Evolutionary conservation across 192 early-diverging fungal genomes (phyloP), one percentile per base, ranked within the genome.

Genomic region (Tieghemiomyces parasiticus): DNA sequence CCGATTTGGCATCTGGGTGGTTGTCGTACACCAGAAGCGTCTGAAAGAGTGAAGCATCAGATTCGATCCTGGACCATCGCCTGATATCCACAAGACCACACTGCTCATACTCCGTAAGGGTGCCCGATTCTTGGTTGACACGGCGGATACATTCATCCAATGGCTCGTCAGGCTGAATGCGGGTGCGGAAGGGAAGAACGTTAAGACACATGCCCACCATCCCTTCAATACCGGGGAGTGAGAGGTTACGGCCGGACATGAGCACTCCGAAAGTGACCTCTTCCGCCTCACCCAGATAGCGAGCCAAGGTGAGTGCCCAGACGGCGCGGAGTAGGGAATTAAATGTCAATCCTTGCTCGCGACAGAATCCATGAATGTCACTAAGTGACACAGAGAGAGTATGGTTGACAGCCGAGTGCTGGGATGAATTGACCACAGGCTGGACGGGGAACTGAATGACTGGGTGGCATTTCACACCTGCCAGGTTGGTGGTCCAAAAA

Each of bases 11-110:
- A 22, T 9, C 13, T 4, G 20, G 47, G 47, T n/a, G n/a, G 13
- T 56, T 56, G 33, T 56, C 54, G 54, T 35, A 56, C 54, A 56
- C 28, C 4, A 56, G 28, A 26, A 56, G 34, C 1, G 54, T 33
- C 1, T 35, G 28, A 29, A 56, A 56, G 20, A 56, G 29, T 56
- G 12, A 8, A 2, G 34, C 24, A 8, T 56, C 54, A 3, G 31
- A 12, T 10, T 1, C 2, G 16, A 56, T 35, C 16, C 32, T 29
- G 0, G 4, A 14, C 54, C 54, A 56, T 33, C 34, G 29, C 20
- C 34, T 13, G 32, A 56, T 34, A 34, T 56, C 54, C 28, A 56
- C 20, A 2, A 56, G 30, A 34, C 54, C 29, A 31, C 19, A 3
- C 2, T 56, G 54, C 20, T 56, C 54, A n/a, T 30, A 35, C 20